Base-by-base conservation (phyloP, 129 eudicot species). In the Flaveria bidentis region DNA sequence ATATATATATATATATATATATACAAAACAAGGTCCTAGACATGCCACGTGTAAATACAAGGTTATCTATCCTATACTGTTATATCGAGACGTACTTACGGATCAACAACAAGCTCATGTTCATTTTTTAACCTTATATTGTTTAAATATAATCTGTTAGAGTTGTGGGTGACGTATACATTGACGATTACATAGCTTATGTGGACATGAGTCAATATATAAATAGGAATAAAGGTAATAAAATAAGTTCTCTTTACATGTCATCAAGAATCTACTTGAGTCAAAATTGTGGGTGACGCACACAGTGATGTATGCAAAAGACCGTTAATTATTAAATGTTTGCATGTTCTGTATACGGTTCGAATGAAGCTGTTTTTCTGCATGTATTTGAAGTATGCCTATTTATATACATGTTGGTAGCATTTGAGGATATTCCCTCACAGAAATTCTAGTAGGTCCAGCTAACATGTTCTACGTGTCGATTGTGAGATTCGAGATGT, bases 301-400 rank as follows among this genome's bases (percentile, higher is more conserved):
- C 1, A 36, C 41, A 36, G 41, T 36, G 41, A 69, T 69, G 62
- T 77, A 57, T 68, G 75, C 75, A 67, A 9, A 39, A 67, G 33
- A 57, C 36, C 57, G 13, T 64, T 75, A 17, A 63, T n/a, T 53
- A 51, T 44, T 23, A 42, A 76, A 53, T 42, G 67, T 28, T 52
- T 76, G 56, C 67, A 66, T 66, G 73, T 76, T 76, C 73, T 20
- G 65, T 4, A 44, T 52, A 51, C 80, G 5, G 65, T 64, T 76
- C 51, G 41, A 64, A 10, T 16, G 61, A 26, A 64, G 73, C 72
- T 65, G 80, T 67, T 76, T 66, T 76, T 23, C 55, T 76, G 80
- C 56, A 65, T 67, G 51, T 51, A 69, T 69, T 45, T 13, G 22
- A 46, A 25, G 41, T 22, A 49, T 70, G 9, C 45, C 6, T 70